Base-by-base conservation (phyloP, 208 protist species). In the Novymonas esmeraldas region DNA sequence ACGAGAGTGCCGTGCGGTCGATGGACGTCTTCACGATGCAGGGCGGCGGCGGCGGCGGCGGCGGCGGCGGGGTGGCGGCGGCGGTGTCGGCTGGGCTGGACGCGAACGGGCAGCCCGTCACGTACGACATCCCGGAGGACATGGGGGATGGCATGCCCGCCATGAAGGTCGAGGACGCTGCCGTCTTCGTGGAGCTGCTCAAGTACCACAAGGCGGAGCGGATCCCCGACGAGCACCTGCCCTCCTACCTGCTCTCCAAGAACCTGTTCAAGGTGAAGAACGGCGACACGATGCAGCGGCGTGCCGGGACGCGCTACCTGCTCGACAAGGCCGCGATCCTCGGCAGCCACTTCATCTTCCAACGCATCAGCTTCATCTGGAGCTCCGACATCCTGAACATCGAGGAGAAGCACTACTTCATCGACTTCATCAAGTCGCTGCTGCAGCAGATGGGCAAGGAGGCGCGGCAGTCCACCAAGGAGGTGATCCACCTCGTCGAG, bases 251-350 rank as follows among this genome's bases (percentile, higher is more conserved):
- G 45, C 95, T 99, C 50, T 99, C 99, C 96, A 97, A 97, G 71
- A 92, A 99, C 48, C 84, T 99, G 16, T 95, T 99, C 38, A 98
- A 98, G 71, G 93, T 99, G 48, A 99, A 99, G 79, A 99, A 99
- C 85, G 99, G 99, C 55, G 98, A 98, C 41, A 96, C 96, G 33
- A 93, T 84, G 61, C 95, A 99, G 89, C 82, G 99, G 14, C 99
- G 99, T 75, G 73, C 84, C 51, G 98, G 97, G 22, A 92, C 99
- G 50, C 88, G 98, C 29, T 97, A 98, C 68, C 78, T 99, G 11
- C 99, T 99, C 4, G 98, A 99, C 54, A 99, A 99, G 86, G 97
- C 98, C 11, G 70, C 89, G 48, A 85, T 99, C 29, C 99, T 99
- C 74, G 99, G 99, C 24, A 96, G 98, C 16, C 87, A 90, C 29